A percentile compares a stretch with the other conserved stretches of the same genome.
Evolutionary conservation across 1,284 basidiomycete species (phyloP).

Genomic region (Puccinia brachypodii): DNA sequence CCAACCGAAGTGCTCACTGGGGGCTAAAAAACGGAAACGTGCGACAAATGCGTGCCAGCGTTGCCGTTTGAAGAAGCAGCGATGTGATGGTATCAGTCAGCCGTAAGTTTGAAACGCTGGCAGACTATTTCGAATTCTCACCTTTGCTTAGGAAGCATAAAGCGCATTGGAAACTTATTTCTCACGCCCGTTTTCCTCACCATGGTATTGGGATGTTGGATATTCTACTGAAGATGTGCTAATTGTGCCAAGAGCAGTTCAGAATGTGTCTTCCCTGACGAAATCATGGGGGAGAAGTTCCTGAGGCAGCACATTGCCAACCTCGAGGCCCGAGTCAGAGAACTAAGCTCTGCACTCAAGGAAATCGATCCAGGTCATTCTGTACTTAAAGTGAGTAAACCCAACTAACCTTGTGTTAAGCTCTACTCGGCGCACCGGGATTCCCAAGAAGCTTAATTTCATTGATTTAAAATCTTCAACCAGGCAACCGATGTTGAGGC

Average conservation of each 20-base stretch:
- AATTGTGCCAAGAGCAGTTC: conserved; percentile 34
- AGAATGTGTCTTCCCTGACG: conserved; percentile 41
- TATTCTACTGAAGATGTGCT: conserved; percentile 6
- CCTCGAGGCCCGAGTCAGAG: conserved; percentile 22
- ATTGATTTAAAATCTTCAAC: neutral
- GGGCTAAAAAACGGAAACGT: conserved; percentile 29
- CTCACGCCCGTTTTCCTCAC: neutral
- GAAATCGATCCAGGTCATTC: conserved; percentile 2
- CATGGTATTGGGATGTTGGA: neutral
- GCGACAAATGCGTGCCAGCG: conserved; percentile 41
- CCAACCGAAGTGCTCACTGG: neutral
- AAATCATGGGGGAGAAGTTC: conserved; percentile 39
- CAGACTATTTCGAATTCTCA: neutral
- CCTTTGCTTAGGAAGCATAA: neutral
- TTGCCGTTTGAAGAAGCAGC: conserved; percentile 36
- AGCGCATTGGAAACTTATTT: neutral
- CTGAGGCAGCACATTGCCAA: conserved; percentile 40
- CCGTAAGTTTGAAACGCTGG: conserved; percentile 9
- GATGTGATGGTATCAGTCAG: conserved; percentile 35
- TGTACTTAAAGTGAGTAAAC: neutral
- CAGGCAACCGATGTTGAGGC: conserved; percentile 10
- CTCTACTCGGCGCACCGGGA: neutral
- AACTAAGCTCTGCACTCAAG: conserved; percentile 27
- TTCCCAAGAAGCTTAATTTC: neutral
- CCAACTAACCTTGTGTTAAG: neutral